Conservation (phyloP, 352 stramenopile genomes). For the Elongisporangium anandrum region DNA sequence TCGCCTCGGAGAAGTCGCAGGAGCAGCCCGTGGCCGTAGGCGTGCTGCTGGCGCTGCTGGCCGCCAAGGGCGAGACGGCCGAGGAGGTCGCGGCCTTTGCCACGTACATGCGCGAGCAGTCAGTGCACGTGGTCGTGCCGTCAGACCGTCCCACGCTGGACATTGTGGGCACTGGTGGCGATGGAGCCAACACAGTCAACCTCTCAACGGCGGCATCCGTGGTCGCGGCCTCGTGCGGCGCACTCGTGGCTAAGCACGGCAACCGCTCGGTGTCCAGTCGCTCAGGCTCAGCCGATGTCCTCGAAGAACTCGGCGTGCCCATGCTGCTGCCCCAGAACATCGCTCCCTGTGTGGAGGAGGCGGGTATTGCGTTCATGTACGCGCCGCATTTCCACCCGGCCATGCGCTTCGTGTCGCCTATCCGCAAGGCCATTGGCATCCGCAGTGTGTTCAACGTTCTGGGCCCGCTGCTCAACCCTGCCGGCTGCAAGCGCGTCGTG, state of each 20-base stretch:
- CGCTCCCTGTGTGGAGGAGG: slow-evolving; percentile 88
- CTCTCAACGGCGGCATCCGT: slow-evolving; percentile 95
- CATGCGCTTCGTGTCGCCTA: slow-evolving; percentile 93
- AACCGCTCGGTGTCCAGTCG: slow-evolving; percentile 95
- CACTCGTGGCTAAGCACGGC: slow-evolving; percentile 95
- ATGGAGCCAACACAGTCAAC: slow-evolving; percentile 98
- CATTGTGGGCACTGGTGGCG: slow-evolving; percentile 98
- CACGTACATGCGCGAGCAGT: slow-evolving; percentile 93
- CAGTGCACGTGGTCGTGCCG: slow-evolving; percentile 70
- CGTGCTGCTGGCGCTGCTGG: slow-evolving; percentile 92
- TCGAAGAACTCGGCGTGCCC: slow-evolving; percentile 95
- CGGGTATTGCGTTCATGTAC: slow-evolving; percentile 97
- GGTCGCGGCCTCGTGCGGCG: slow-evolving; percentile 92
- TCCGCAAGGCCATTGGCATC: slow-evolving; percentile 95
- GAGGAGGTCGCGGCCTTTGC: slow-evolving; percentile 96
- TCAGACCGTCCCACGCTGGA: slow-evolving; percentile 89
- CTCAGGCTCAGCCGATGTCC: slow-evolving; percentile 95
- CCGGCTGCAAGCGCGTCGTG: slow-evolving; percentile 92
- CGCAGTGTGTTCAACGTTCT: slow-evolving; percentile 98
- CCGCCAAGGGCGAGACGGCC: slow-evolving; percentile 93
- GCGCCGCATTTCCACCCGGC: slow-evolving; percentile 96
- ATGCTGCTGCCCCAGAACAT: slow-evolving; percentile 92
- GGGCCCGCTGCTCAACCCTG: slow-evolving; percentile 97
- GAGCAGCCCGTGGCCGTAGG: slow-evolving; percentile 76
- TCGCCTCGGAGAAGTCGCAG: slow-evolving; percentile 57